phyloP scores from a whole-genome alignment of 78 protist species.

The Dictyostelium intermedium region DNA sequence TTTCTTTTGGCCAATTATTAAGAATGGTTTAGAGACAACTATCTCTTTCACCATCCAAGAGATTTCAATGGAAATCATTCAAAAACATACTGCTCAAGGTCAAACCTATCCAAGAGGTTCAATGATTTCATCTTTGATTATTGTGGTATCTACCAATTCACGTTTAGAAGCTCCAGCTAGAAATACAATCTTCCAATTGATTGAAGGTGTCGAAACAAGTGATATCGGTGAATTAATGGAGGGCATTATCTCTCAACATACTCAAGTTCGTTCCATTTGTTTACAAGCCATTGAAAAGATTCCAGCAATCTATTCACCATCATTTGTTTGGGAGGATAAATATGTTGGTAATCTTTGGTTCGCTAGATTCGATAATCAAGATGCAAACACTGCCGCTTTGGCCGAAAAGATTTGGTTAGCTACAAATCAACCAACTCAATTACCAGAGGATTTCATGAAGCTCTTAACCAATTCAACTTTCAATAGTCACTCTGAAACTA shows the following conservation, averaged over 20 bases:
- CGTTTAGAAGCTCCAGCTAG: conserved; percentile 52
- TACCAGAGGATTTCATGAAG: not conserved
- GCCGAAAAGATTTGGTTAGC: conserved; percentile 65
- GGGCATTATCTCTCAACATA: conserved; percentile 58
- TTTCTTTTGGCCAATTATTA: conserved; percentile 65
- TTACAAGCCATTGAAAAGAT: conserved; percentile 73
- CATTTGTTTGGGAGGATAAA: conserved; percentile 32
- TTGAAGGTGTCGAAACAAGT: conserved; percentile 50
- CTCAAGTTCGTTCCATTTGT: conserved; percentile 58
- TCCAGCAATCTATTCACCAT: conserved; percentile 52
- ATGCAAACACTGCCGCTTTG: not conserved
- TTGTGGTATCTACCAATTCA: conserved; percentile 45
- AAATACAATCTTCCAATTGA: conserved; percentile 44
- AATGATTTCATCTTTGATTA: conserved; percentile 57
- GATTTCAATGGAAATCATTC: conserved; percentile 63
- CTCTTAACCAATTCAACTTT: not conserved
- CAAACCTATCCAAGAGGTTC: conserved; percentile 79
- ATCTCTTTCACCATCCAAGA: conserved; percentile 77
- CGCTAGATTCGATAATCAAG: conserved; percentile 25
- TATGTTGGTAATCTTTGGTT: conserved; percentile 77
- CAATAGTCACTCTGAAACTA: conserved; percentile 46
- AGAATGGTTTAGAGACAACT: conserved; percentile 52
- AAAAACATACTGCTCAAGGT: conserved; percentile 43
- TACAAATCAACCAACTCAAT: conserved; percentile 21
- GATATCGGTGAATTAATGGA: conserved; percentile 54